Evolutionary conservation across 768 basidiomycete genomes (phyloP).

Genomic region (Termitomyces sp.): DNA sequence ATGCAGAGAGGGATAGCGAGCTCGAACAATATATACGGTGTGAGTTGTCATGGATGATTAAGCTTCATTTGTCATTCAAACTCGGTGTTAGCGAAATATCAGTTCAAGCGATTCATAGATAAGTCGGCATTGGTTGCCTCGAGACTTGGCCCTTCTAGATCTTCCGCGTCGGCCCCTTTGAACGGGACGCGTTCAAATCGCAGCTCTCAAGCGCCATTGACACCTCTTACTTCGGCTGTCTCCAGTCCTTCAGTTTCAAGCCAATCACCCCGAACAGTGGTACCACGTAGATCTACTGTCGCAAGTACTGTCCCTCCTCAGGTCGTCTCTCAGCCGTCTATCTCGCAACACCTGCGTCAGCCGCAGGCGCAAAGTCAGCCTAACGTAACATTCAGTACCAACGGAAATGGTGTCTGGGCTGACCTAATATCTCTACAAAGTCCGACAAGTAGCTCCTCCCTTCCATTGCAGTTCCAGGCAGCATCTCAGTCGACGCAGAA

Average conservation of each 20-base stretch:
- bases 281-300: constrained; percentile 14
- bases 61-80: constrained; percentile 6
- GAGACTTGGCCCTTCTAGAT: constrained; percentile 39
- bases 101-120: constrained; percentile 65
- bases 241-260: constrained; percentile 8
- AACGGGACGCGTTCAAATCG: constrained; percentile 9
- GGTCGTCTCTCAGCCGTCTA: constrained; percentile 1
- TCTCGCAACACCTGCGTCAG: constrained; percentile 14
- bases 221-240: constrained; percentile 16
- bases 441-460: constrained; percentile 40
- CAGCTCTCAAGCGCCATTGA: constrained; percentile 12
- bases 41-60: constrained; percentile 29
- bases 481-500: constrained; percentile 1
- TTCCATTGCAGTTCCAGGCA: constrained; percentile 43
- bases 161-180: constrained; percentile 22
- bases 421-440: constrained; percentile 47
- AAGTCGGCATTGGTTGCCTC: constrained; percentile 40
- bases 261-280: constrained; percentile 2
- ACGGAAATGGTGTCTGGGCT: constrained; percentile 46
- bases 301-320: constrained; percentile 11
- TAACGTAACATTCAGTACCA: constrained; percentile 14
- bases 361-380: constrained; percentile 18
- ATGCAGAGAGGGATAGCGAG: constrained; percentile 80
- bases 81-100: constrained; percentile 60
- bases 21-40: constrained; percentile 87